These are phyloP conservation scores for Pleurotus sapidus DNA, from an alignment of 768 basidiomycete genomes.

Conservation along the genomic window DNA sequence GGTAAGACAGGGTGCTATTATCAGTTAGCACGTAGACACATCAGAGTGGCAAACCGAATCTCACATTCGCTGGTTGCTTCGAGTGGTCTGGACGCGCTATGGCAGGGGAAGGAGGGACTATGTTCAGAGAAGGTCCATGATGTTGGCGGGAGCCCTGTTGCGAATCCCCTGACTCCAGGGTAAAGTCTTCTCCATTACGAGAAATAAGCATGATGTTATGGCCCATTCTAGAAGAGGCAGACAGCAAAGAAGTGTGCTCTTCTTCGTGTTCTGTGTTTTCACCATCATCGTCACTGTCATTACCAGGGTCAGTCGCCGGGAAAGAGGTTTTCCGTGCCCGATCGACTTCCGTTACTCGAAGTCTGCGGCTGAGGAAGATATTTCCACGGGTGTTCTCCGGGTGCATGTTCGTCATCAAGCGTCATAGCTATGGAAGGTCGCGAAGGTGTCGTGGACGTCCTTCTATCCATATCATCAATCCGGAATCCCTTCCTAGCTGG, in stretches of 20 bases:
- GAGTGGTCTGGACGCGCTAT: constrained; percentile 9
- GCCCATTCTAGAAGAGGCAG: constrained; percentile 4
- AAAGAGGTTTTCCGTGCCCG: constrained; percentile 1
- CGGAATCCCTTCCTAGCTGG: background rate
- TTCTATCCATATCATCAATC: constrained; percentile 1
- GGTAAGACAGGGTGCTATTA: constrained; percentile 1
- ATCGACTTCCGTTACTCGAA: constrained; percentile 1
- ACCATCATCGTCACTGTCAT: background rate
- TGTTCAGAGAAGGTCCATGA: constrained; percentile 12
- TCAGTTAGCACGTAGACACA: background rate
- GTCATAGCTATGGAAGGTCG: background rate
- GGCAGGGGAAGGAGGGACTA: constrained; percentile 19
- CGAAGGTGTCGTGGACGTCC: constrained; percentile 1
- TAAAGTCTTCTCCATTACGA: constrained; percentile 12
- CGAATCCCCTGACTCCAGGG: constrained; percentile 15
- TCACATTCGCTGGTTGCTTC: background rate
- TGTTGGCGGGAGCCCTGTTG: background rate
- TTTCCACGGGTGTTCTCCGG: constrained; percentile 4
- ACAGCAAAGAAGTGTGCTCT: constrained; percentile 6
- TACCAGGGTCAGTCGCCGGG: background rate
- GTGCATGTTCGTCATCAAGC: constrained; percentile 1
- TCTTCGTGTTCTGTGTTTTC: background rate
- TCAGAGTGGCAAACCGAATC: background rate
- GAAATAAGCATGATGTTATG: constrained; percentile 17
- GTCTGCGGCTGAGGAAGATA: constrained; percentile 1